A percentile compares a stretch with the other conserved stretches of the same genome.
These are phyloP conservation scores for Hypoxylon sp. DNA, from an alignment of 2,329 filamentous ascomycete species.

Conservation along the genomic window DNA sequence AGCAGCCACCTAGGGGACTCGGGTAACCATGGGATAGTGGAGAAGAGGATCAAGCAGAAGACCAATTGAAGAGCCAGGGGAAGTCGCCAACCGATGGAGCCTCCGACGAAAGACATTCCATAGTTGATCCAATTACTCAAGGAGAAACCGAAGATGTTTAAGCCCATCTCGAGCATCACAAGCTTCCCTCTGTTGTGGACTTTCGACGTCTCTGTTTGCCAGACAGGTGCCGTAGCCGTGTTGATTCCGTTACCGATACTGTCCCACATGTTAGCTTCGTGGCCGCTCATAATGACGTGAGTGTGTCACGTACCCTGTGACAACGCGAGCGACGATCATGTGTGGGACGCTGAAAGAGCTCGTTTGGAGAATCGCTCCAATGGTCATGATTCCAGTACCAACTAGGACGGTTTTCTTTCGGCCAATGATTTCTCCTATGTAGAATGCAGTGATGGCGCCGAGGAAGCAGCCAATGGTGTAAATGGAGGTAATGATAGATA, in stretches of 20 bases:
- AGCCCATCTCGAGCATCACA: slow-evolving; percentile 50
- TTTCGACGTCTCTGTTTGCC: slow-evolving; percentile 52
- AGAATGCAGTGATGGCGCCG: slow-evolving; percentile 57
- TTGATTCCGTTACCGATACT: slow-evolving; percentile 60
- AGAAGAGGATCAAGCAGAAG: slow-evolving; percentile 51
- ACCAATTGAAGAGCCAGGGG: slow-evolving; percentile 57
- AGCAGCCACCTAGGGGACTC: slow-evolving; percentile 52
- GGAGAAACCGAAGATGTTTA: slow-evolving; percentile 51
- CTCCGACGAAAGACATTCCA: slow-evolving; percentile 51
- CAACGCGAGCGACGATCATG: slow-evolving; percentile 58
- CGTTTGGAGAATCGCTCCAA: slow-evolving; percentile 50
- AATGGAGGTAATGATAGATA: slow-evolving; percentile 63
- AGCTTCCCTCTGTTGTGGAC: slow-evolving; percentile 48
- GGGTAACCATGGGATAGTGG: slow-evolving; percentile 48
- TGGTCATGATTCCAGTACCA: slow-evolving; percentile 59
- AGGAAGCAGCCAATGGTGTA: slow-evolving; percentile 60
- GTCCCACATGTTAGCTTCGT: slow-evolving; percentile 10
- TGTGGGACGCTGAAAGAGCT: slow-evolving; percentile 52
- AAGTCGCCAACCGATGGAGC: slow-evolving; percentile 54
- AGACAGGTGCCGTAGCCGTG: slow-evolving; percentile 50
- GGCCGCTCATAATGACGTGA: not conserved
- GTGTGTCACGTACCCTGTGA: slow-evolving; percentile 51
- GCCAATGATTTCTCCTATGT: slow-evolving; percentile 60
- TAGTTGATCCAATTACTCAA: slow-evolving; percentile 52
- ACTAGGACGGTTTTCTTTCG: slow-evolving; percentile 59